Conservation (phyloP, 2,329 filamentous ascomycete species). For the Aspergillus neotritici region DNA sequence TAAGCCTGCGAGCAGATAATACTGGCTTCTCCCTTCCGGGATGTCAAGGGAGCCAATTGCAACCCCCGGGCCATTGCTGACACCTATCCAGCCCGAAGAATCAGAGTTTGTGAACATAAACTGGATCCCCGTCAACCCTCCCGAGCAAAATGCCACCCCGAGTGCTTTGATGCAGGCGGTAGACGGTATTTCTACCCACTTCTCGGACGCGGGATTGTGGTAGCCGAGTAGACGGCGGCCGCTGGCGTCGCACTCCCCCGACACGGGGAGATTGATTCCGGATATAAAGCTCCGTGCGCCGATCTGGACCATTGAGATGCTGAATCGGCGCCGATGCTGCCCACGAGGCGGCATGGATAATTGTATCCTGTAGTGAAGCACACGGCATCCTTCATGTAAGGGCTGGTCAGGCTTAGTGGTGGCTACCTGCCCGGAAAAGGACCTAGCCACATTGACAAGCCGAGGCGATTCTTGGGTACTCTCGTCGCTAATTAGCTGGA, state of each 20-base stretch:
- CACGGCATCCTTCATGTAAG: constrained; percentile 2
- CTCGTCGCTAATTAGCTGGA: background rate
- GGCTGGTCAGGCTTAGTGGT: background rate
- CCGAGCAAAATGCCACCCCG: constrained; percentile 1
- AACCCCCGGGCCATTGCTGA: background rate
- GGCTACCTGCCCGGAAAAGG: constrained; percentile 1
- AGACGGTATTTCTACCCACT: constrained; percentile 1
- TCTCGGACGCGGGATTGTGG: background rate
- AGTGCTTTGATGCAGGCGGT: background rate
- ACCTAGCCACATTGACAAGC: background rate
- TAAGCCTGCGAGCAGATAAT: constrained; percentile 4
- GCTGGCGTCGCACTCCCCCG: background rate
- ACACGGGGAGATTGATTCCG: constrained; percentile 1
- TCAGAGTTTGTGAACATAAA: constrained; percentile 3
- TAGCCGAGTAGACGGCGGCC: constrained; percentile 2
- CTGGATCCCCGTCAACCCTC: constrained; percentile 6
- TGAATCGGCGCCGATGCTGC: background rate
- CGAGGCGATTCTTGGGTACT: background rate
- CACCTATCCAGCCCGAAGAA: constrained; percentile 7
- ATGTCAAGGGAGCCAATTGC: constrained; percentile 1
- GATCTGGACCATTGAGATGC: constrained; percentile 7
- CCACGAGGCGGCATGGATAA: background rate
- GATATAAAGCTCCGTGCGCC: constrained; percentile 6
- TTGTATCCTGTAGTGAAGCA: constrained; percentile 1
- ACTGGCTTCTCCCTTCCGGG: background rate